A percentile compares a stretch with the other conserved stretches of the same genome.
Conservation (phyloP, 2,329 filamentous ascomycete species). For the Stachybotrys elegans region DNA sequence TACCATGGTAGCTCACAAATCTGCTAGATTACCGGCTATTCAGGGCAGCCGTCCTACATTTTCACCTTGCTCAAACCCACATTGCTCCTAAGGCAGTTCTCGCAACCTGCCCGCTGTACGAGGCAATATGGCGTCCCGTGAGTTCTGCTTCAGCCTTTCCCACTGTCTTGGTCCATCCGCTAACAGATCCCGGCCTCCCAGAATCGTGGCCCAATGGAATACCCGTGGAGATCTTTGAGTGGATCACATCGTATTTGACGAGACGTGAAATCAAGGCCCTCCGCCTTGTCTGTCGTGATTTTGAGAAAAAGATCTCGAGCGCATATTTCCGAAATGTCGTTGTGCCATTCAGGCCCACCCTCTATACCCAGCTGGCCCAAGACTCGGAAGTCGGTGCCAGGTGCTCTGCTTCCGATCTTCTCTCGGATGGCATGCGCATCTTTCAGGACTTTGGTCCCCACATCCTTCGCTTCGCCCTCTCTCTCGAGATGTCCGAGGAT, state of each 20-base stretch:
- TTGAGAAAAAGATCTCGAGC: conserved; percentile 50
- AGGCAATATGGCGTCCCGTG: too few species aligned
- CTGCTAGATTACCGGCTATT: too few species aligned
- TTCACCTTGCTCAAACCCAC: too few species aligned
- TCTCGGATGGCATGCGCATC: conserved; percentile 51
- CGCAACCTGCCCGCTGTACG: too few species aligned
- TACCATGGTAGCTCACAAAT: too few species aligned
- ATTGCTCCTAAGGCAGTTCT: too few species aligned
- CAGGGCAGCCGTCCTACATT: too few species aligned
- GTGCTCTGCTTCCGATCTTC: conserved; percentile 20
- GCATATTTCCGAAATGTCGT: conserved; percentile 59
- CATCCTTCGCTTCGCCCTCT: conserved; percentile 61
- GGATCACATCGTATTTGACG: conserved; percentile 50
- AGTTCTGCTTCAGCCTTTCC: too few species aligned
- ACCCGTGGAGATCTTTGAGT: conserved; percentile 58
- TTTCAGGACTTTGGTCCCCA: conserved; percentile 56
- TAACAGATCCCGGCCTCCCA: too few species aligned
- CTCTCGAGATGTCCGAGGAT: conserved; percentile 60
- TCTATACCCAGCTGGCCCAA: conserved; percentile 40
- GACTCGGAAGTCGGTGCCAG: conserved; percentile 16
- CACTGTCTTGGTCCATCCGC: too few species aligned
- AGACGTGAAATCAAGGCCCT: conserved; percentile 55
- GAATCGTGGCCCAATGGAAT: conserved; percentile 28
- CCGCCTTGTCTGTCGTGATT: conserved; percentile 56
- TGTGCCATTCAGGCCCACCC: conserved; percentile 59